phyloP scores from a whole-genome alignment of 2,329 filamentous ascomycete genomes.

The Alternaria tenuissima region DNA sequence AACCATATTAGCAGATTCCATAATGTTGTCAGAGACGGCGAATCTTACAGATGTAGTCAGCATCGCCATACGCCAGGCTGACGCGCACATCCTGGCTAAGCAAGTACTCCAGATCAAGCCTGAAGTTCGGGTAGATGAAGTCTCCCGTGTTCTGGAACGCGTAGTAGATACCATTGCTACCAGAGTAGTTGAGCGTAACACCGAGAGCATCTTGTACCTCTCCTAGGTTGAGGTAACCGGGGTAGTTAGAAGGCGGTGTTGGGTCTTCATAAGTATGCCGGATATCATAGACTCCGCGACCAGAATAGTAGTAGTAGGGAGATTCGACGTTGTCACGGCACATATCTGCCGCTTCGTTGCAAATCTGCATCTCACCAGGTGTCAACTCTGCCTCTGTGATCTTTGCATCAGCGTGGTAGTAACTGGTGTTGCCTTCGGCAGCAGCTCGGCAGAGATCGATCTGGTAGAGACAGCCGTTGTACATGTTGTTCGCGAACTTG shows the following conservation, averaged over 20 bases:
- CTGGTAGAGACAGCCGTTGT: slow-evolving; percentile 57
- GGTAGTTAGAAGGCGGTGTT: slow-evolving; percentile 59
- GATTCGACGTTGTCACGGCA: slow-evolving; percentile 66
- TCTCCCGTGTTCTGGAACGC: slow-evolving; percentile 61
- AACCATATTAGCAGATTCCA: background rate
- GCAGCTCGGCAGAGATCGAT: slow-evolving; percentile 62
- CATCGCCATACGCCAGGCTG: slow-evolving; percentile 47
- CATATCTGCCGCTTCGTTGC: slow-evolving; percentile 63
- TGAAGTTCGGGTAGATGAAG: slow-evolving; percentile 68
- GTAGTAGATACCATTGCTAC: slow-evolving; percentile 59
- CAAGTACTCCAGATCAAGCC: slow-evolving; percentile 53
- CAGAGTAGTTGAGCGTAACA: slow-evolving; percentile 68
- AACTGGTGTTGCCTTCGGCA: slow-evolving; percentile 46
- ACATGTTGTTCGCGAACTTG: slow-evolving; percentile 62
- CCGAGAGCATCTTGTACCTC: slow-evolving; percentile 67
- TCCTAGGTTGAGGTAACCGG: slow-evolving; percentile 67
- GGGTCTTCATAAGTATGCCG: slow-evolving; percentile 64
- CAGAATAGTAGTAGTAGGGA: slow-evolving; percentile 63
- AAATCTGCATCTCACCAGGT: slow-evolving; percentile 51
- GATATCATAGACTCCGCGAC: slow-evolving; percentile 62
- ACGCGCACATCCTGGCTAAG: slow-evolving; percentile 51
- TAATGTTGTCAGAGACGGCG: too few relatives aligned
- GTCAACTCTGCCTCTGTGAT: slow-evolving; percentile 39
- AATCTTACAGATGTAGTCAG: slow-evolving; percentile 51
- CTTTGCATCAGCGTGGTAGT: slow-evolving; percentile 26